Evolutionary conservation across 1,139 yeast species (phyloP), one percentile per base, ranked within the genome.

Genomic region (Pichia norvegensis): DNA sequence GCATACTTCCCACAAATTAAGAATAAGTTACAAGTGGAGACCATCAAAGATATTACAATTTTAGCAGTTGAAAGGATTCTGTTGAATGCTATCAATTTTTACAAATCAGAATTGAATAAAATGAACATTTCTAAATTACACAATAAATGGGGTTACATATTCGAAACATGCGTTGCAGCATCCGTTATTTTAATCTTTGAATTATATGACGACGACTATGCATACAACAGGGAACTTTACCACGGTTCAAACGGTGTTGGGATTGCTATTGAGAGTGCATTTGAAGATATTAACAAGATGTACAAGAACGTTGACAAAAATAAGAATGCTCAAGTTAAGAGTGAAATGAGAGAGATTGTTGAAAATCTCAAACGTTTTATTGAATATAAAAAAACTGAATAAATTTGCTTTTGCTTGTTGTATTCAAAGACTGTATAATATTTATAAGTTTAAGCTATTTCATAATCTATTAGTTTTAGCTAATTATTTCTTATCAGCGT

Each of bases 191-290:
- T 76, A 9, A 58, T 88, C 10, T 87, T 79, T 63, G 96, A 87
- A 51, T 69, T 88, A 8, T 92, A 84, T 63, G 86, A 85, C n/a
- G 97, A 92, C 65, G 71, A 68, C 29, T 83, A 70, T 56, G 72
- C 69, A 16, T 90, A 86, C 58, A 95, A 88, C 61, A 63, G 61
- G 33, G 78, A 78, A 14, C 75, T 86, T 2, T 88, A 81, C 62
- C 86, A 85, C 37, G 61, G 69, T 16, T 73, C 73, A 19, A 69
- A 72, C n/a, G 76, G 79, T 56, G 59, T 76, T 33, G 49, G 57
- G 1, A 62, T 66, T 29, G 20, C 19, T 4, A 69, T 88, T 43
- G 62, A 61, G 44, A 63, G 61, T 4, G 61, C 73, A 31, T 71
- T 78, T 42, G 65, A 66, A 27, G 67, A 82, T 42, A 70, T 70